Conservation (phyloP, 306 rosid genomes). For the Clitoria ternatea region DNA sequence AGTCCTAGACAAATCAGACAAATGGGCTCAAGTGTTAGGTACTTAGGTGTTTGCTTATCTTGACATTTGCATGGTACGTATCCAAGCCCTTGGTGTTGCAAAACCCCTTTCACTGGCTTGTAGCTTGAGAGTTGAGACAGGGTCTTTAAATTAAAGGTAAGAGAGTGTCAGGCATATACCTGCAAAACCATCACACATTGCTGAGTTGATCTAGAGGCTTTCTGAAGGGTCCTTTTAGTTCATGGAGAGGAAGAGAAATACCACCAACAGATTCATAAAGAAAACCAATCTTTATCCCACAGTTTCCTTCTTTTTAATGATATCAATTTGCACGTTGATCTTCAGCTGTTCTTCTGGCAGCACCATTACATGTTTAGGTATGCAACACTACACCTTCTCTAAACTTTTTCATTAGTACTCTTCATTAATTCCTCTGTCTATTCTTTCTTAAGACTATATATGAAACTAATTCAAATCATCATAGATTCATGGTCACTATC, state of each 20-base stretch:
- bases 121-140: conserved; percentile 24
- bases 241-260: conserved; percentile 67
- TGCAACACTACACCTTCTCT: not conserved
- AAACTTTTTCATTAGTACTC: not conserved
- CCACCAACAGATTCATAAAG: conserved; percentile 17
- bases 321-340: conserved; percentile 41
- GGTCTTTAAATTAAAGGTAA: conserved; percentile 32
- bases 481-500: too few relatives aligned
- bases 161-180: conserved; percentile 18
- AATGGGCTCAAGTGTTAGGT: conserved; percentile 28
- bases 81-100: conserved; percentile 16
- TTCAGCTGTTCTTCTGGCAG: conserved; percentile 33
- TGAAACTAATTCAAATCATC: not conserved
- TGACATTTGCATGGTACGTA: conserved; percentile 44
- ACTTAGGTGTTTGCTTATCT: conserved; percentile 29
- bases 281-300: conserved; percentile 23
- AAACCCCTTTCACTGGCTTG: conserved; percentile 26
- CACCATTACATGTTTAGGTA: conserved; percentile 45
- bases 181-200: conserved; percentile 8
- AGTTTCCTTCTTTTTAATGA: conserved; percentile 23
- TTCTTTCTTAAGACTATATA: not conserved
- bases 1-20: conserved; percentile 9
- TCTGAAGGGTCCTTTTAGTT: conserved; percentile 21
- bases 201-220: not conserved
- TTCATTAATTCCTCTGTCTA: not conserved